Base-by-base conservation (phyloP, 805 yeast species). In the Danielia oregonensis region DNA sequence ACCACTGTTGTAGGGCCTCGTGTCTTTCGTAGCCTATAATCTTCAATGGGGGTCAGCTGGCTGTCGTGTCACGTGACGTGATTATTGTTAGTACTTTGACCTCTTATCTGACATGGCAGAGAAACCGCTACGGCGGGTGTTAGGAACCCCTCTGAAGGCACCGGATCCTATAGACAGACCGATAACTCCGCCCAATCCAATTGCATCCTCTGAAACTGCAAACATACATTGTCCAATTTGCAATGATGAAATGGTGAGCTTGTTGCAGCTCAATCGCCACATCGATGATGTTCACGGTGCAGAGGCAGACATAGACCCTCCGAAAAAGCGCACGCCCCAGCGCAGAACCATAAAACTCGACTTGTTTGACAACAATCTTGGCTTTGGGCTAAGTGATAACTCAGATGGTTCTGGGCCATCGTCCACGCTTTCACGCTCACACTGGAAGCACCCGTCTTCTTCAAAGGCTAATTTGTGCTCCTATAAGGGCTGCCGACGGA, bases 211-310 rank as follows among this genome's bases (percentile, higher is more conserved):
- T 9, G n/a, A 9, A n/a, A 12, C 26, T 17, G 27, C 16, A 3
- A 40, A 39, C 10, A 30, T 49, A 19, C 21, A 33, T 12, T 86
- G 95, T 49, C 95, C 95, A 1, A 79, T 86, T 1, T 86, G 95
- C 51, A 57, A 63, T 10, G 82, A 78, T 38, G 31, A 56, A 2
- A 78, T 82, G 80, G 57, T 74, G 5, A 68, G 73, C 5, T 54
- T 80, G 25, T 32, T 45, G 11, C 81, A 75, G 40, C 61, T 86
- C 37, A 84, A 84, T 53, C 65, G 68, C 28, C 96, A 86, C 55
- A 57, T 86, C 17, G 95, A 87, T 52, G 82, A 74, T 37, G 73
- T 58, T 6, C 96, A 86, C 52, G 59, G 78, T 55, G 68, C 38
- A 55, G 54, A 44, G 63, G 61, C 43, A 59, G 63, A 24, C 60